A percentile compares a stretch with the other conserved stretches of the same genome.
Conservation (phyloP, 768 basidiomycete species). For the Coprinopsis cinerea region DNA sequence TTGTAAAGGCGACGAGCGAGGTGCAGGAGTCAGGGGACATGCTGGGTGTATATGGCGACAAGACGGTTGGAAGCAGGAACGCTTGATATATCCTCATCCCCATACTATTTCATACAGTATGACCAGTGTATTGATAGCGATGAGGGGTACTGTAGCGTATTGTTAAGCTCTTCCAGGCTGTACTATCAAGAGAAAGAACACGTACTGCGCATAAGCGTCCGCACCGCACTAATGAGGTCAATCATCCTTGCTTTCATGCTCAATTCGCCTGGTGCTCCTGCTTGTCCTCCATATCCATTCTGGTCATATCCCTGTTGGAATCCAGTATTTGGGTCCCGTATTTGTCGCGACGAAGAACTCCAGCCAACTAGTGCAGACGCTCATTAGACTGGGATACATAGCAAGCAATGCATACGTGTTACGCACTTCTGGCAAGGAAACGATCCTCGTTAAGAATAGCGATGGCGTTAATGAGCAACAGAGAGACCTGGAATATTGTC, state of each 20-base stretch:
- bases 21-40: too few relatives aligned
- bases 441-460: constrained; percentile 95
- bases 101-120: constrained; percentile 81
- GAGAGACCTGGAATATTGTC: constrained; percentile 74
- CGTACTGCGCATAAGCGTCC: constrained; percentile 97
- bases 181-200: constrained; percentile 19
- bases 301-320: constrained; percentile 70
- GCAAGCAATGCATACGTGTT: constrained; percentile 7
- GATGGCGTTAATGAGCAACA: constrained; percentile 90
- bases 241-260: constrained; percentile 82
- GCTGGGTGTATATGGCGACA: constrained; percentile 14
- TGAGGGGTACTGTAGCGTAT: constrained; percentile 72
- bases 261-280: constrained; percentile 47
- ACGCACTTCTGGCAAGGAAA: constrained; percentile 87
- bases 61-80: neutral
- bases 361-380: constrained; percentile 66
- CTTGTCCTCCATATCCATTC: constrained; percentile 49
- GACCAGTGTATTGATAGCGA: constrained; percentile 79
- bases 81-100: constrained; percentile 28
- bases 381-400: constrained; percentile 15
- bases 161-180: constrained; percentile 5
- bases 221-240: constrained; percentile 89
- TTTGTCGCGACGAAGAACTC: constrained; percentile 61
- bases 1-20: neutral
- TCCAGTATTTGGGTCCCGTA: constrained; percentile 47